Evolutionary conservation across 345 rosid genomes (phyloP), one percentile per base, ranked within the genome.

Genomic region (Dipteronia sinensis): DNA sequence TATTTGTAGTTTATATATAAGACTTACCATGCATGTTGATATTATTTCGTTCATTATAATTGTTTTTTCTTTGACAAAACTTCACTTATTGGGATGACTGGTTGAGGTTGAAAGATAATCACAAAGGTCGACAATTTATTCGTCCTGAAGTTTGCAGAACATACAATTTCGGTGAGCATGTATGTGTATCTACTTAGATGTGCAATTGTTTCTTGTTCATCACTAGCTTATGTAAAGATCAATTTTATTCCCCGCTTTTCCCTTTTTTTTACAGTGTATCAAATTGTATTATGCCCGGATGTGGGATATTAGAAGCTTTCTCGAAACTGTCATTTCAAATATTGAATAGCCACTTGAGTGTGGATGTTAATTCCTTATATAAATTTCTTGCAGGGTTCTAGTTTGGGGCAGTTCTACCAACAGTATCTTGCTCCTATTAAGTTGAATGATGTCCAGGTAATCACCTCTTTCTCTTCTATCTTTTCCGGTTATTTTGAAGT

Each of bases 21-120:
- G 12, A 69, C 59, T 53, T 46, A 72, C 59, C 51, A 31, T 67
- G 71, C 69, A 55, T 72, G 29, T 16, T 66, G 47, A 59, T 19
- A 59, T 59, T 20, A 56, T 82, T 70, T 25, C 17, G 53, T 40
- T 76, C 65, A 51, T 65, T 22, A 66, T 20, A 66, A 27, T 77
- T 23, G 63, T 68, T 80, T 79, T 88, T 89, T 87, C 94, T 88
- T 91, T 88, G 85, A 94, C 87, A 78, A 84, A 82, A 67, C 58
- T 80, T 77, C 87, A 97, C 99, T 89, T 97, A 93, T 86, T 97
- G 98, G 99, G 99, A 97, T 82, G 99, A 94, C 86, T 97, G 98
- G 99, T 87, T 97, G 90, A 90, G 98, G 79, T 78, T 97, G 76
- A 89, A 94, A 82, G 92, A 90, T 71, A 94, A 91, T 84, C 99